Conservation (phyloP, 129 eudicot genomes). For the Tagetes patula region DNA sequence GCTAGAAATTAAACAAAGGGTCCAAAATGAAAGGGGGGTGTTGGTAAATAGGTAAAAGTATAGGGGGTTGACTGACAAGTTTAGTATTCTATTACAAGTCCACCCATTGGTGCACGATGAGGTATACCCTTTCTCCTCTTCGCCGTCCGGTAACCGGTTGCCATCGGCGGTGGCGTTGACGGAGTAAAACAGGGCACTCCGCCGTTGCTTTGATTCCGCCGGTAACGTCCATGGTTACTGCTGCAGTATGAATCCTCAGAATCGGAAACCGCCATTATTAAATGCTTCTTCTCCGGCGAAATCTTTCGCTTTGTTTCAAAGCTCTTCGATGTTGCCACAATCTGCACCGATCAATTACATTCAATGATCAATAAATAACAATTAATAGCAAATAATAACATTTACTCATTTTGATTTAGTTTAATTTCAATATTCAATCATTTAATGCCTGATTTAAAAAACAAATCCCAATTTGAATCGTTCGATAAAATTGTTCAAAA, state of each 20-base stretch:
- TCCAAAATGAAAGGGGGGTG: constrained; percentile 20
- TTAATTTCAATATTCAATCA: not conserved
- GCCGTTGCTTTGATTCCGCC: constrained; percentile 22
- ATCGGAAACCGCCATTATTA: constrained; percentile 42
- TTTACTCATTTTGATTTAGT: not conserved
- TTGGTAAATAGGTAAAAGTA: constrained; percentile 26
- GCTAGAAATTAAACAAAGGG: constrained; percentile 16
- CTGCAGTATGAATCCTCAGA: constrained; percentile 76
- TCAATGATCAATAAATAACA: not conserved
- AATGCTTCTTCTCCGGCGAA: constrained; percentile 47
- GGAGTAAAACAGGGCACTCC: constrained; percentile 58
- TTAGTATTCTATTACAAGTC: constrained; percentile 55
- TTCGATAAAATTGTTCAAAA: not conserved
- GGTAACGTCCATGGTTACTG: constrained; percentile 51
- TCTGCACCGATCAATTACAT: constrained; percentile 37
- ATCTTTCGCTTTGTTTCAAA: constrained; percentile 44
- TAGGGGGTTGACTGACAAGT: constrained; percentile 27
- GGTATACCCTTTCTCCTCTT: constrained; percentile 97
- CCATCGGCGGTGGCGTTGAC: constrained; percentile 83
- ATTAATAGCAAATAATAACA: not conserved
- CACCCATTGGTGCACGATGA: constrained; percentile 90
- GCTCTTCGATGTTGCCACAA: constrained; percentile 65
- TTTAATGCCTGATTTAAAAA: not conserved
- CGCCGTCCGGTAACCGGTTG: constrained; percentile 50
- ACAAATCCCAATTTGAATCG: not conserved